Evolutionary conservation across 2,329 filamentous ascomycete species (phyloP).

Genomic region (Fusarium hainanense): DNA sequence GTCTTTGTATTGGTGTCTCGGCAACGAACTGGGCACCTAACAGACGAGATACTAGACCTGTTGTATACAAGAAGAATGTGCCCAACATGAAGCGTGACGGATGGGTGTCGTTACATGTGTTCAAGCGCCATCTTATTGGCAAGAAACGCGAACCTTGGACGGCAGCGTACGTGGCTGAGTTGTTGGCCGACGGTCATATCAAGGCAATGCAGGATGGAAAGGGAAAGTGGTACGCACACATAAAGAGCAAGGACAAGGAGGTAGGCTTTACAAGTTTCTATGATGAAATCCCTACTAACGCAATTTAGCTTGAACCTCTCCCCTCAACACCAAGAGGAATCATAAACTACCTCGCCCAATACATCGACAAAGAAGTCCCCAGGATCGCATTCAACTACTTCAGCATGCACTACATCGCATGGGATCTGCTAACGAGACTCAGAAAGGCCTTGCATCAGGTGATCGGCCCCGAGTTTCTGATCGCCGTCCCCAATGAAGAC

Average conservation of each 20-base stretch:
- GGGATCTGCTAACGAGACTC: slow-evolving; percentile 3
- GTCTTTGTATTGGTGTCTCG: slow-evolving; percentile 34
- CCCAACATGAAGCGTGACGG: slow-evolving; percentile 31
- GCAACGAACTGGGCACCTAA: slow-evolving; percentile 32
- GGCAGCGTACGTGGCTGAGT: not conserved
- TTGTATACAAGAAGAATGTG: slow-evolving; percentile 13
- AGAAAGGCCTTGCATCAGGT: slow-evolving; percentile 3
- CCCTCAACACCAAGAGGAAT: not conserved
- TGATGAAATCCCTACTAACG: not conserved
- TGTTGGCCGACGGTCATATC: slow-evolving; percentile 6
- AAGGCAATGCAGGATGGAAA: slow-evolving; percentile 12
- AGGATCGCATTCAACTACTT: slow-evolving; percentile 26
- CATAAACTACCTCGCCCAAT: slow-evolving; percentile 14
- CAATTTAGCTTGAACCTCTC: not conserved
- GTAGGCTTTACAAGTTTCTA: not conserved
- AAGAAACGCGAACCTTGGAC: slow-evolving; percentile 8
- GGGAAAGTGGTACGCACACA: not conserved
- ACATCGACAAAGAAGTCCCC: slow-evolving; percentile 9
- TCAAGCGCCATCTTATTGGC: not conserved
- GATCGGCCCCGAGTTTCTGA: not conserved
- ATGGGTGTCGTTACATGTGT: slow-evolving; percentile 4
- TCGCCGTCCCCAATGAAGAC: not conserved
- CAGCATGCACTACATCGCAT: slow-evolving; percentile 15
- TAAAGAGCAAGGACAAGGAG: slow-evolving; percentile 5
- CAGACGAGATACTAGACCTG: slow-evolving; percentile 17